Percentiles rank a stretch among this genome's conserved stretches.
Conservation (phyloP, 1,284 basidiomycete species). For the Malassezia cuniculi region DNA sequence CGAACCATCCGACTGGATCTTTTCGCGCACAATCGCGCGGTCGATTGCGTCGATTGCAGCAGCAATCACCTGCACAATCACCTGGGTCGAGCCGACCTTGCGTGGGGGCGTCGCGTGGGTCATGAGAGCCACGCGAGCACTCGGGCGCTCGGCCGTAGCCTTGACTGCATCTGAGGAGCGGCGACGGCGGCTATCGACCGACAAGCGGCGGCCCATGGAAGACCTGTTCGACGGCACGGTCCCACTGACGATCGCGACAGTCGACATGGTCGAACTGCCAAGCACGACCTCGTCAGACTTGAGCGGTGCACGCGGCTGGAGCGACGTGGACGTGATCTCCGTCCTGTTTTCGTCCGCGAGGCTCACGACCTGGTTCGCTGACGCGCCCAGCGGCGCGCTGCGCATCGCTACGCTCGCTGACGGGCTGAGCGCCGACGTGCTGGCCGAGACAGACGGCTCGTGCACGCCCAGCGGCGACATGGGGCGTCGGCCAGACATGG, state of each 20-base stretch:
- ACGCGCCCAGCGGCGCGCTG: conserved; percentile 32
- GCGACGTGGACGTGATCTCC: too few species aligned
- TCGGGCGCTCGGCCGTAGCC: conserved; percentile 10
- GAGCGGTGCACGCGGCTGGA: conserved; percentile 12
- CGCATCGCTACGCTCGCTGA: conserved; percentile 25
- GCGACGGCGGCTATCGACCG: conserved; percentile 1
- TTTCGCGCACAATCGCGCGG: conserved; percentile 40
- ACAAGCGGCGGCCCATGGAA: conserved; percentile 14
- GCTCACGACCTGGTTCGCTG: conserved; percentile 31
- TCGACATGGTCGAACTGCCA: conserved; percentile 37
- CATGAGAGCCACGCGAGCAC: conserved; percentile 19
- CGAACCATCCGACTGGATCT: conserved; percentile 35
- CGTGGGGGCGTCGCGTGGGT: conserved; percentile 43
- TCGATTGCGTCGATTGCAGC: conserved; percentile 46
- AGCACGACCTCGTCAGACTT: conserved; percentile 31
- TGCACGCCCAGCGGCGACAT: background rate
- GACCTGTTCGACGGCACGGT: conserved; percentile 18
- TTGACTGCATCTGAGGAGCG: background rate
- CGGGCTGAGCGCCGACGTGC: conserved; percentile 22
- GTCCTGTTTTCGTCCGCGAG: conserved; percentile 19
- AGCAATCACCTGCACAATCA: conserved; percentile 46
- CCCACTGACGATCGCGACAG: conserved; percentile 31
- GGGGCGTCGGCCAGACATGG: background rate
- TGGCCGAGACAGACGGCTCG: conserved; percentile 18
- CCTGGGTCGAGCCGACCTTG: conserved; percentile 42